phyloP scores from a whole-genome alignment of 1,284 basidiomycete species.

The Tilletia setariae region DNA sequence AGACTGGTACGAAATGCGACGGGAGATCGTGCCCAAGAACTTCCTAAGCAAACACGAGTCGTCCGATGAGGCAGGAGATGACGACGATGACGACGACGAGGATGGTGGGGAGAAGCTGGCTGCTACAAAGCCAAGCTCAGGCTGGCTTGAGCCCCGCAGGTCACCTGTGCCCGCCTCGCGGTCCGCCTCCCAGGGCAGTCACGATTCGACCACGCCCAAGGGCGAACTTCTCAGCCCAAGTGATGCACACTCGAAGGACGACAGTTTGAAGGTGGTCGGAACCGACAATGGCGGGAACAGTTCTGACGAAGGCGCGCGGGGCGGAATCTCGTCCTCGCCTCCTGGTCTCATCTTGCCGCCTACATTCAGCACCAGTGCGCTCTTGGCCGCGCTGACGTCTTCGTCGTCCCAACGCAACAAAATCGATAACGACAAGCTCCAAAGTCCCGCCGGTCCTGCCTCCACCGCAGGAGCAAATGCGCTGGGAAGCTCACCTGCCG shows the following conservation, averaged over 20 bases:
- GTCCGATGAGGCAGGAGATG: neutral
- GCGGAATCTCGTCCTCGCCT: neutral
- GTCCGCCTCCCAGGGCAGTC: too few species aligned
- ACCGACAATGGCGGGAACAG: too few species aligned
- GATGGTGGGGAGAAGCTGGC: neutral
- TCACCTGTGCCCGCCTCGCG: too few species aligned
- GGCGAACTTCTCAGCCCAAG: too few species aligned
- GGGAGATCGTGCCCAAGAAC: slow-evolving; percentile 27
- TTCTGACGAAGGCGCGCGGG: neutral
- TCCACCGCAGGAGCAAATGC: neutral
- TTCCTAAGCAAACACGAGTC: neutral
- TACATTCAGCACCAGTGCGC: slow-evolving; percentile 13
- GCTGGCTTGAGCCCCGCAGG: too few species aligned
- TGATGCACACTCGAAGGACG: too few species aligned
- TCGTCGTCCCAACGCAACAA: slow-evolving; percentile 20
- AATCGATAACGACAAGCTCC: neutral
- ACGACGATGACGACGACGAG: neutral
- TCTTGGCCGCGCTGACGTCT: slow-evolving; percentile 38
- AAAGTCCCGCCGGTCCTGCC: neutral
- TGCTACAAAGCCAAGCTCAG: too few species aligned
- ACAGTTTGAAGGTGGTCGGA: too few species aligned
- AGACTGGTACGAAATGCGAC: slow-evolving; percentile 50
- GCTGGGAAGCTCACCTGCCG: neutral
- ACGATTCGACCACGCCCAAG: too few species aligned
- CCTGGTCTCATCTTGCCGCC: neutral